Base-by-base conservation (phyloP, 176 grass and related monocot species). In the Dendrocalamus sinicus region DNA sequence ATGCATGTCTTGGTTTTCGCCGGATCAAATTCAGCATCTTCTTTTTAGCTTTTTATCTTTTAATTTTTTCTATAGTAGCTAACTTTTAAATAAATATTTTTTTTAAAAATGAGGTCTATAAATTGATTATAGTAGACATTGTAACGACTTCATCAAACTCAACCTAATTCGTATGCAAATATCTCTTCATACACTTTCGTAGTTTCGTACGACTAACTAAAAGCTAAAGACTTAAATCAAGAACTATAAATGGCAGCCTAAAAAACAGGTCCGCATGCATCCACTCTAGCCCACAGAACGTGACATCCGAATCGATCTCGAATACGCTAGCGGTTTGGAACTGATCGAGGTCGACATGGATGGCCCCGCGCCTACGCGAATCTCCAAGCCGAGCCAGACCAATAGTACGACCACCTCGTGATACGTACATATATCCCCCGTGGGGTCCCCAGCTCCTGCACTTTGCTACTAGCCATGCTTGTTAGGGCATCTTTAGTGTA, bases 351-450 rank as follows among this genome's bases (percentile, higher is more conserved):
- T 9, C 72, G 48, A 24, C 76, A 66, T 80, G 57, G 46, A 80
- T 81, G 85, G 57, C 84, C 66, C 61, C 75, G 51, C 57, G 2
- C 3, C 32, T 35, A 55, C 69, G 67, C 85, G 58, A 87, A 81
- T 81, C 77, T 74, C 85, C 77, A 41, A 14, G 63, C 83, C 48
- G 17, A 67, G 55, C 43, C 45, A 53, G 19, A 20, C 67, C 84
- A 72, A 20, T 72, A 57, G 53, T 9, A 11, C 10, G 16, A 51
- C 58, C 3, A 13, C 19, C 23, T 84, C 12, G 71, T 5, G 70
- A 52, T 12, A 24, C 45, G 30, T 73, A 45, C 55, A 62, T 16
- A 9, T 43, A 23, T 10, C 6, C 15, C 16, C 1, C 12, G 16
- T 24, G 70, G 70, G 67, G 22, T 58, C 80, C 52, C 68, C 52